phyloP scores from a whole-genome alignment of 176 grass and related monocot genomes.

The Zea mays region Zm-B73-REFERENCE-NAM-5.0 NC_050099.1:45903501-45904000 shows the following conservation, averaged over 20 bases:
- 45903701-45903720: not conserved
- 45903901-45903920: too few species aligned
- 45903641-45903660: not conserved
- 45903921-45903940: not conserved
- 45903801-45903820: not conserved
- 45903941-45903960: constrained; percentile 3
- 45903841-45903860: not conserved
- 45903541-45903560: not conserved
- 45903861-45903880: not conserved
- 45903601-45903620: not conserved
- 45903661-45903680: not conserved
- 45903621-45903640: not conserved
- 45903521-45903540: not conserved
- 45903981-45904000: not conserved
- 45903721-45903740: not conserved
- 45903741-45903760: not conserved
- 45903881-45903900: not conserved
- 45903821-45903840: not conserved
- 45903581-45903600: not conserved
- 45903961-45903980: not conserved
- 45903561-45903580: not conserved
- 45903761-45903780: not conserved
- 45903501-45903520: not conserved
- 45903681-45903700: not conserved
- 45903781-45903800: not conserved